Conservation (phyloP, 2,329 filamentous ascomycete genomes). For the Pseudohalonectria lignicola region DNA sequence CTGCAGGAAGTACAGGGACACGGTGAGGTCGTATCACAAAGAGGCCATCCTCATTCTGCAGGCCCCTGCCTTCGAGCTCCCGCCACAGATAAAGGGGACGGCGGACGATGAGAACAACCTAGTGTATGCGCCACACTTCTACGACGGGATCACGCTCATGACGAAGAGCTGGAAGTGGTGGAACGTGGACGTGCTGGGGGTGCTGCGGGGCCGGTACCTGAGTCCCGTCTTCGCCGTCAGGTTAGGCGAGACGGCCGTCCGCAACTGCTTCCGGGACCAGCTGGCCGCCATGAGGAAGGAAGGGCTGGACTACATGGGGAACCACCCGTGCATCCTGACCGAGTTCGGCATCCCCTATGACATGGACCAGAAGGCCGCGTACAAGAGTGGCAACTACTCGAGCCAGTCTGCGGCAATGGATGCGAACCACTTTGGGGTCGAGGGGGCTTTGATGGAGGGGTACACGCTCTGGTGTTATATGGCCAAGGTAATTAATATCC, state of each 20-base stretch:
- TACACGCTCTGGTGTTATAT: constrained; percentile 87
- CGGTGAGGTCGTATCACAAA: constrained; percentile 65
- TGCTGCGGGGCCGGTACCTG: constrained; percentile 79
- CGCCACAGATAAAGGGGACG: constrained; percentile 78
- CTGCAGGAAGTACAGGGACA: constrained; percentile 65
- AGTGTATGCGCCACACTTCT: constrained; percentile 91
- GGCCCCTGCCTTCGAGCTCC: constrained; percentile 83
- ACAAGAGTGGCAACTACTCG: constrained; percentile 89
- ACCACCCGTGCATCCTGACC: constrained; percentile 80
- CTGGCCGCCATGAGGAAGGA: constrained; percentile 74
- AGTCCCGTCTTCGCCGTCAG: constrained; percentile 87
- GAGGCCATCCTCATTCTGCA: constrained; percentile 84
- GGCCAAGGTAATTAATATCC: constrained; percentile 47
- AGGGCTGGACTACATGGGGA: constrained; percentile 77
- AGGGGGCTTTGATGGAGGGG: constrained; percentile 73
- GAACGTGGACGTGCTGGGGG: constrained; percentile 92
- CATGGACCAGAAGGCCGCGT: constrained; percentile 94
- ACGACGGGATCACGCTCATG: constrained; percentile 92
- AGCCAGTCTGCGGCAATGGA: constrained; percentile 90
- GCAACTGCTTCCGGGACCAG: constrained; percentile 87
- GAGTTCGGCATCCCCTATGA: constrained; percentile 98
- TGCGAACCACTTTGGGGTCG: constrained; percentile 88
- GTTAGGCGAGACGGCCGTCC: constrained; percentile 83
- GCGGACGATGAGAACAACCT: constrained; percentile 80
- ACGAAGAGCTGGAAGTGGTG: constrained; percentile 97